Evolutionary conservation across 129 eudicot species (phyloP), one percentile per base, ranked within the genome.

Genomic region (Flaveria sonorensis): DNA sequence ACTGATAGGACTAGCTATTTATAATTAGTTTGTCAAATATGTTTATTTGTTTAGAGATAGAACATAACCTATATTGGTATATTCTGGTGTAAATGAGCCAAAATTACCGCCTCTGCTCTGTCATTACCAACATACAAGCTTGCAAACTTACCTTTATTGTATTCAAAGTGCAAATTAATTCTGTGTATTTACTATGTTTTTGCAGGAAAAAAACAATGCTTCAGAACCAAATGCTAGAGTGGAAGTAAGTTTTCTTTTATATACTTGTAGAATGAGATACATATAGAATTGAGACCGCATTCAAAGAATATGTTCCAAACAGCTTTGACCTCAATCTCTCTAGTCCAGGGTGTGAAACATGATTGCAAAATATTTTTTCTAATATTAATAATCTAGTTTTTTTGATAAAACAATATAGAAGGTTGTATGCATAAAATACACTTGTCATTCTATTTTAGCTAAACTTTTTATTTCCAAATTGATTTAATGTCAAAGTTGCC

Each of bases 181-280:
- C 1, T 59, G 57, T 39, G 36, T 65, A 65, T 66, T 40, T 50
- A 50, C 36, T 11, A 52, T 80, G 69, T 67, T 23, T 72, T 23
- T 80, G 51, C 75, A 74, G 84, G 80, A 50, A 30, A 47, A 67
- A 19, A 26, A 4, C 13, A 23, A 68, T 68, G 26, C 64, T 56
- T 66, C 63, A 4, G 79, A 55, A 42, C 74, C 80, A 52, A 46
- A 74, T 55, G 75, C 76, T 30, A 81, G 84, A 68, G 16, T 32
- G 4, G 84, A 81, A 74, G 84, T 81, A 51, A 74, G 84, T 30
- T 13, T 67, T 67, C 60, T 64, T 65, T 20, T 65, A 53, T 64
- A 24, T 26, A 11, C 48, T n/a, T 57, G 16, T 68, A 53, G 12
- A 70, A 67, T 39, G 40, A 11, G 19, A 63, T 40, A 52, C 45